Base-by-base conservation (phyloP, 2,329 filamentous ascomycete species). In the Calonectria pseudoreteaudii region DNA sequence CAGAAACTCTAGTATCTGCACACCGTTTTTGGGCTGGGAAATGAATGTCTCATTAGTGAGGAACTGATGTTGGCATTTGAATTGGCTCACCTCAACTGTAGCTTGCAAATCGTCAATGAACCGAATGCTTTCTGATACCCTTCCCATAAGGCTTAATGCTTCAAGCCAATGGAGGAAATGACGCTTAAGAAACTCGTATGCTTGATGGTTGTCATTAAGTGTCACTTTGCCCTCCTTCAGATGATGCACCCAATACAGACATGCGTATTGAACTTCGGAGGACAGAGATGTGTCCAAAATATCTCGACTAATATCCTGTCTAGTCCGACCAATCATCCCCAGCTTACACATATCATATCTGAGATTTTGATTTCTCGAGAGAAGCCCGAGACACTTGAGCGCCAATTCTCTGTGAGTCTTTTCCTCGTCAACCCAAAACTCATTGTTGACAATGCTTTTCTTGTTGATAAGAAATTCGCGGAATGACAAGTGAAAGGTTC, bases 401-500 rank as follows among this genome's bases (percentile, higher is more conserved):
- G 69, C 70, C 0, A 78, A 18, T 6, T 13, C 14, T 2, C 28
- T 0, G 11, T 79, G 75, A 0, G 44, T 13, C 16, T 36, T 20
- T 8, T 31, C 10, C 10, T 76, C 69, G 14, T 78, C 65, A 11
- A 80, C 20, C 67, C 58, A 74, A n/a, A 80, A 79, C 7, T 52
- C 7, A n/a, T 31, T 64, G 31, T n/a, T n/a, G n/a, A 74, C 72
- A 68, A 76, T 80, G 13, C 44, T 81, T 78, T n/a, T 74, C 41
- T 68, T 23, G 14, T 84, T 75, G 13, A 74, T 0, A 1, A 80
- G 28, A 3, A 80, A 80, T 53, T 86, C 84, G 20, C 82, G 81
- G 65, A 87, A 87, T 0, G 85, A 86, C 14, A 83, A 71, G 60
- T 87, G 84, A 4, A 84, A 79, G 1, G 83, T 71, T 20, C 77